Conservation (phyloP, 2,329 filamentous ascomycete genomes). For the Pseudogymnoascus sp. region DNA sequence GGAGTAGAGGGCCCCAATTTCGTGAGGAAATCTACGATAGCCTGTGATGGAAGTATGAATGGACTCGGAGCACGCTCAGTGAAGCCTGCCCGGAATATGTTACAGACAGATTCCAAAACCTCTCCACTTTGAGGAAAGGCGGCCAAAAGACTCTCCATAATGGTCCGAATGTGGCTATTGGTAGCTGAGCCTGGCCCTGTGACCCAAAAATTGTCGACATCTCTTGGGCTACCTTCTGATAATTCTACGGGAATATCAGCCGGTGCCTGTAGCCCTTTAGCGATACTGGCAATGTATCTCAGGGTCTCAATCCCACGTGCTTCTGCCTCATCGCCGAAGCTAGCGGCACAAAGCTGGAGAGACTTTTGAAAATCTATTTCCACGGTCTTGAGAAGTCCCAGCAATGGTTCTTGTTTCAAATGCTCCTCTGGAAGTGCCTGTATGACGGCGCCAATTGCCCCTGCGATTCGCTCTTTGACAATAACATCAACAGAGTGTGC, state of each 20-base stretch:
- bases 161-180: slow-evolving; percentile 42
- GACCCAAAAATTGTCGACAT: slow-evolving; percentile 39
- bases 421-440: slow-evolving; percentile 58
- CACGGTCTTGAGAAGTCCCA: slow-evolving; percentile 52
- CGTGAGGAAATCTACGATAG: slow-evolving; percentile 59
- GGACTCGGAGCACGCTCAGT: slow-evolving; percentile 66
- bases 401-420: slow-evolving; percentile 45
- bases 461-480: slow-evolving; percentile 65
- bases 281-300: slow-evolving; percentile 61
- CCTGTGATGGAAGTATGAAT: slow-evolving; percentile 62
- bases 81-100: slow-evolving; percentile 65
- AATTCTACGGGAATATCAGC: slow-evolving; percentile 61
- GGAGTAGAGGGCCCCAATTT: slow-evolving; percentile 52
- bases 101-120: slow-evolving; percentile 63
- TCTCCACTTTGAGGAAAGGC: slow-evolving; percentile 55
- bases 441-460: slow-evolving; percentile 66
- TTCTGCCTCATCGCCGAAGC: slow-evolving; percentile 27
- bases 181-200: slow-evolving; percentile 38
- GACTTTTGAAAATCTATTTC: slow-evolving; percentile 49
- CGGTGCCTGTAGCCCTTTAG: slow-evolving; percentile 62
- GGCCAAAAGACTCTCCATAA: slow-evolving; percentile 40
- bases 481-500: slow-evolving; percentile 51
- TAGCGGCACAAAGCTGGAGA: slow-evolving; percentile 19
- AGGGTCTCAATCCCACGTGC: slow-evolving; percentile 40
- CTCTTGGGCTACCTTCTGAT: slow-evolving; percentile 36